Base-by-base conservation (phyloP, 73 alveolate genomes). In the Durusdinium trenchii region DNA sequence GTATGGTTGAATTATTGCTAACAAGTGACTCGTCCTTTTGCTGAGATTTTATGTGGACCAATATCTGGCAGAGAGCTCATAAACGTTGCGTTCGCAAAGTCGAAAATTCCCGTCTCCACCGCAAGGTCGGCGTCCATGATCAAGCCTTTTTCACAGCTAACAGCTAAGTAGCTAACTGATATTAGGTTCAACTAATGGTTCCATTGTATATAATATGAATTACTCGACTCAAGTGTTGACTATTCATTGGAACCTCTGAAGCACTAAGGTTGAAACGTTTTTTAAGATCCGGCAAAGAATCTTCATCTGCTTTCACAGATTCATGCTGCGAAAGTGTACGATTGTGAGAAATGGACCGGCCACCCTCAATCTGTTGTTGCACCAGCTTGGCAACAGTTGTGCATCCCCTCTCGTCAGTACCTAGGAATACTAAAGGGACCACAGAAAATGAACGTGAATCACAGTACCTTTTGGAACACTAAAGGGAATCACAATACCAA, bases 371-470 rank as follows among this genome's bases (percentile, higher is more conserved):
- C 18, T 26, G 10, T 30, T n/a, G 36, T 0, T 36, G 54, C 60
- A 16, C 43, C 40, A 78, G 60, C 89, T 78, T 78, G 54, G 89
- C 89, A 78, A 78, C 0, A 30, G 89, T 78, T 6, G 89, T 40
- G 60, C 12, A 43, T 30, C 89, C 89, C n/a, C 89, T 28, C 42
- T 78, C 89, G 42, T 78, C 89, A 26, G 60, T 43, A 40, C 89
- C 89, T 78, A 36, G n/a, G n/a, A n/a, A n/a, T n/a, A n/a, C n/a
- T n/a, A n/a, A n/a, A n/a, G n/a, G n/a, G n/a, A n/a, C n/a, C n/a
- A n/a, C n/a, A n/a, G n/a, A n/a, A n/a, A n/a, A n/a, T n/a, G n/a
- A n/a, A n/a, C n/a, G n/a, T n/a, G n/a, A n/a, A n/a, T n/a, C n/a
- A n/a, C n/a, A n/a, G n/a, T n/a, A n/a, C n/a, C n/a, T n/a, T n/a